Base-by-base conservation (phyloP, 176 grass and related monocot species). In the Leersia perrieri region DNA sequence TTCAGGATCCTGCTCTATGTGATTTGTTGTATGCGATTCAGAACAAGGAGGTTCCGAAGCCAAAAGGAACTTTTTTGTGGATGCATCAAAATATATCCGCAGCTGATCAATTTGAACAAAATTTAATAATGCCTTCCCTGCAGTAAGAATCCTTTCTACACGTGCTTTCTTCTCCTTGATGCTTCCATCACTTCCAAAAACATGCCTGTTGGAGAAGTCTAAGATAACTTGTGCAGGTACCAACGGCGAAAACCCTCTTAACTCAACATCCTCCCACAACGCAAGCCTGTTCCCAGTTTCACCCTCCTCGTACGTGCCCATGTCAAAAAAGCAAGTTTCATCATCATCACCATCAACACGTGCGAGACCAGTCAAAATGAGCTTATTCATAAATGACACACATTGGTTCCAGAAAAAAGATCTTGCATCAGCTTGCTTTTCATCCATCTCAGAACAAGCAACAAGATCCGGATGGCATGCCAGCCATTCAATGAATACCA, bases 401-500 rank as follows among this genome's bases (percentile, higher is more conserved):
- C 71, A 93, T 73, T 97, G 90, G 55, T 82, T 89, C 93, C 93
- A 97, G 38, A 97, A 97, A 68, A 97, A 92, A 25, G 68, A 87
- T 80, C 88, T 87, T 35, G 93, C 83, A 82, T 60, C 74, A 2
- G 81, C 81, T 88, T 90, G 90, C 23, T 88, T 93, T 90, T 97
- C 90, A 70, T 91, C 90, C 75, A 84, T 80, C 66, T 89, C 90
- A 78, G 80, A 88, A 74, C 86, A 39, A 41, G 69, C 41, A 78
- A 90, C 68, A 29, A 97, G 72, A 74, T 97, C 88, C 31, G 76
- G 83, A 81, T 97, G 86, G 69, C 75, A 91, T 11, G 93, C 90
- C 47, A 97, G 63, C 93, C 93, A 97, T 80, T 97, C 93, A n/a
- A 97, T 85, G 41, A 89, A 97, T 47, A 97, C 83, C 60, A 97